These are phyloP conservation scores for Boletus fagicola DNA, from an alignment of 768 basidiomycete genomes.

Conservation along the genomic window DNA sequence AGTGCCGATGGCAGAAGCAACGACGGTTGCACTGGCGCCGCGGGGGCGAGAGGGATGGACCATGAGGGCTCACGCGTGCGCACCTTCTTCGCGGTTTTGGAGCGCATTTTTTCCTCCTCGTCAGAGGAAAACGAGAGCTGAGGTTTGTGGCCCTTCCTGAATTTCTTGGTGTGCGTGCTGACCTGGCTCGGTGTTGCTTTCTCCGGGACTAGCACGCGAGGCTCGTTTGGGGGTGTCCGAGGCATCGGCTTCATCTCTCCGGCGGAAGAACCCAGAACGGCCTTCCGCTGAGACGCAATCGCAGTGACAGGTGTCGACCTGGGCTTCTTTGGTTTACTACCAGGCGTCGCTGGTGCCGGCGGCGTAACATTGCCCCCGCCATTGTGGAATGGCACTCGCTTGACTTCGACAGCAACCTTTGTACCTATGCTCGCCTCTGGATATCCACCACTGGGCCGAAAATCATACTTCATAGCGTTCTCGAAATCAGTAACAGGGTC, in stretches of 20 bases:
- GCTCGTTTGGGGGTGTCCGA: slow-evolving; percentile 27
- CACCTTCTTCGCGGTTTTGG: slow-evolving; percentile 60
- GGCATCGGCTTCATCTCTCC: slow-evolving; percentile 16
- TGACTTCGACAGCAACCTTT: slow-evolving; percentile 25
- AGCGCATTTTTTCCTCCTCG: slow-evolving; percentile 70
- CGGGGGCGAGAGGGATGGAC: slow-evolving; percentile 27
- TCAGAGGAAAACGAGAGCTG: slow-evolving; percentile 63
- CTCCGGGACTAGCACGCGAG: slow-evolving; percentile 5
- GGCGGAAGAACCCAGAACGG: background rate
- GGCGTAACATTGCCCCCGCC: background rate
- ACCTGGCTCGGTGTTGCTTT: slow-evolving; percentile 22
- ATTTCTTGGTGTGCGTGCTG: slow-evolving; percentile 19
- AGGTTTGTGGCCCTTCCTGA: slow-evolving; percentile 36
- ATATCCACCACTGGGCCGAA: slow-evolving; percentile 15
- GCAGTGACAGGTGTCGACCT: slow-evolving; percentile 1
- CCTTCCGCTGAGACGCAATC: slow-evolving; percentile 6
- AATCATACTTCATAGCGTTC: slow-evolving; percentile 10
- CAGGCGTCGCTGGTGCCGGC: slow-evolving; percentile 9
- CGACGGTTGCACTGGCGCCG: slow-evolving; percentile 20
- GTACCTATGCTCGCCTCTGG: slow-evolving; percentile 16
- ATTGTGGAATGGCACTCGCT: slow-evolving; percentile 60
- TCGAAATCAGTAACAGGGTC: slow-evolving; percentile 10
- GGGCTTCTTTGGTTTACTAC: slow-evolving; percentile 17
- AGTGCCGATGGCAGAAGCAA: slow-evolving; percentile 24
- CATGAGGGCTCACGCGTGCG: slow-evolving; percentile 39